phyloP scores from a whole-genome alignment of 139 green algal species.

The Edaphochlamys debaryana region DNA sequence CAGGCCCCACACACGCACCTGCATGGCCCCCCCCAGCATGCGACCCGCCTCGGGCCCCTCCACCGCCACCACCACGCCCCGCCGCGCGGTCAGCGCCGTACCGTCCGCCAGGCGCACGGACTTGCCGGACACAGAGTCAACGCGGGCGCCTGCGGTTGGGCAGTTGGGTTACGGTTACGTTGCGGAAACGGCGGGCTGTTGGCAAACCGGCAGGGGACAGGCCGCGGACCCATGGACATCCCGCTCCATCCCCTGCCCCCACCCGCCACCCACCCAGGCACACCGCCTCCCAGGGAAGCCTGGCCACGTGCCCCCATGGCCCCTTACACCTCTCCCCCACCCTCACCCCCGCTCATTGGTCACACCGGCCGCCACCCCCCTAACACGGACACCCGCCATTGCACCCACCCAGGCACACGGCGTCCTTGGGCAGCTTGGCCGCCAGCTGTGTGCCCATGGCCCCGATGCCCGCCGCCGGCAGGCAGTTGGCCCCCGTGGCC shows the following conservation, averaged over 20 bases:
- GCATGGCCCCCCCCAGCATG: constrained; percentile 73
- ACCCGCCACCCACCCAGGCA: no score
- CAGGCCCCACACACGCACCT: constrained; percentile 14
- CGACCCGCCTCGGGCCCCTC: constrained; percentile 78
- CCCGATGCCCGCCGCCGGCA: constrained; percentile 92
- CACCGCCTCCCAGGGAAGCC: no score
- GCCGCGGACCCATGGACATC: no score
- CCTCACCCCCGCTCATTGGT: no score
- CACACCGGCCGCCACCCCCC: no score
- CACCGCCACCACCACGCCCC: constrained; percentile 87
- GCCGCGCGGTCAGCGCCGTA: constrained; percentile 53
- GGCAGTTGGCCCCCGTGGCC: constrained; percentile 90
- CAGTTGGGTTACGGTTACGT: no score
- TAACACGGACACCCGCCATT: no score
- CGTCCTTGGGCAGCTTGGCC: constrained; percentile 36
- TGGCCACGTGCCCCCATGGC: no score
- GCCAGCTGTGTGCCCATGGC: constrained; percentile 88
- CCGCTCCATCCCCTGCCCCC: no score
- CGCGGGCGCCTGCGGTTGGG: constrained; percentile 13
- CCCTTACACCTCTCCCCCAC: no score
- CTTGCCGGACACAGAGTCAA: constrained; percentile 43
- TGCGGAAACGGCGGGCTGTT: no score
- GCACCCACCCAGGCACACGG: constrained; percentile 45
- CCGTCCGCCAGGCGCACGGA: constrained; percentile 63
- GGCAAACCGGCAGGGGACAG: no score